Conservation (phyloP, 805 yeast species). For the Hanseniaspora nectarophila region DNA sequence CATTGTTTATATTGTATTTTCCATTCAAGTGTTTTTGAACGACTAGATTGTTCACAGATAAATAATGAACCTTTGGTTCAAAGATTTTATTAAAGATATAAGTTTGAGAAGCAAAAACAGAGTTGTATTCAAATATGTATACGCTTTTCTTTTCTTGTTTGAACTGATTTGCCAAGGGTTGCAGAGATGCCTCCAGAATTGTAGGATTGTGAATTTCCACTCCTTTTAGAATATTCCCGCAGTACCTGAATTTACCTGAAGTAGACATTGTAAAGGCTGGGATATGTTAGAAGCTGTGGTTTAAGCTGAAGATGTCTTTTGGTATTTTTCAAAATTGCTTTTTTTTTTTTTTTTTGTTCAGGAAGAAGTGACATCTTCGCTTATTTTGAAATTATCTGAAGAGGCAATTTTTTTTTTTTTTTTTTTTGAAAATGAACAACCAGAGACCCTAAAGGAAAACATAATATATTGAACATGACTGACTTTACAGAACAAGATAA, state of each 20-base stretch:
- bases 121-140: background rate
- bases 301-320: too few relatives aligned
- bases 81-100: background rate
- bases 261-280: background rate
- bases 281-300: too few relatives aligned
- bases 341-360: too few relatives aligned
- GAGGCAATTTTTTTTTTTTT: too few relatives aligned
- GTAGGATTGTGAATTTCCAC: background rate
- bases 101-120: background rate
- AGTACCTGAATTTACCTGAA: background rate
- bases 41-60: background rate
- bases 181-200: background rate
- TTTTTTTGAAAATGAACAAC: background rate
- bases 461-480: background rate
- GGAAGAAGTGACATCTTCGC: too few relatives aligned
- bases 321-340: too few relatives aligned
- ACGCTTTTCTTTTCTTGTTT: background rate
- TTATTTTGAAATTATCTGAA: too few relatives aligned
- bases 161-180: background rate
- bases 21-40: background rate
- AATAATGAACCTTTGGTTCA: background rate
- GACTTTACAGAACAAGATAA: constrained; percentile 42
- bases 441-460: background rate
- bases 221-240: background rate
- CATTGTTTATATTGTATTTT: background rate